These are phyloP conservation scores for Grosmannia huntii DNA, from an alignment of 2,329 filamentous ascomycete species.

Conservation along the genomic window DNA sequence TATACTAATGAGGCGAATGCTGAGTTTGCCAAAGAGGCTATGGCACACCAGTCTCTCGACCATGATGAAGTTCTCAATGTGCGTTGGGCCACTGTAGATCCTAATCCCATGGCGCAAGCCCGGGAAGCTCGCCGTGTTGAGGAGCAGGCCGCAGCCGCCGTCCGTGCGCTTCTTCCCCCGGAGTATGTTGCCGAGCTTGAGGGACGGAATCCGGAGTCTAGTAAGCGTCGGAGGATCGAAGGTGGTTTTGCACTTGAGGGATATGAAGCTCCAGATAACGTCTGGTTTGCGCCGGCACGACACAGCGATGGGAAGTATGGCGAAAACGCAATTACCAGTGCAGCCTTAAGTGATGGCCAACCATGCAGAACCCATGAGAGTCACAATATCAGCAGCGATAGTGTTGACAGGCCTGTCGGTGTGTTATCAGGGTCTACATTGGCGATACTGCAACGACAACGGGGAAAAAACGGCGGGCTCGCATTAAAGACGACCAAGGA, in stretches of 20 bases:
- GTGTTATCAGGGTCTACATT: conserved; percentile 77
- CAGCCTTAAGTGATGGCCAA: conserved; percentile 16
- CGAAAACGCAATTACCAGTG: conserved; percentile 31
- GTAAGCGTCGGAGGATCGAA: conserved; percentile 81
- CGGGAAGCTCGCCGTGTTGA: conserved; percentile 80
- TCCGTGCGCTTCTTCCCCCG: conserved; percentile 73
- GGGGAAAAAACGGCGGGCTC: conserved; percentile 31
- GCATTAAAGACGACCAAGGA: conserved; percentile 42
- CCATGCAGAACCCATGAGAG: conserved; percentile 34
- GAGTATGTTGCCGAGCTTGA: conserved; percentile 92
- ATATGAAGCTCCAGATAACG: conserved; percentile 86
- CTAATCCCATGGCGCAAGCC: conserved; percentile 89
- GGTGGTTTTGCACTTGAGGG: conserved; percentile 79
- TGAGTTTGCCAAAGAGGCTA: conserved; percentile 86
- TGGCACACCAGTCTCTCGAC: conserved; percentile 88
- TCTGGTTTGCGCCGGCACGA: conserved; percentile 71
- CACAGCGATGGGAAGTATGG: conserved; percentile 37
- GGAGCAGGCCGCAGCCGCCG: conserved; percentile 91
- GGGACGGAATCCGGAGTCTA: conserved; percentile 73
- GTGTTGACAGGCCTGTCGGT: conserved; percentile 30
- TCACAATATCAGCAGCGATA: conserved; percentile 20
- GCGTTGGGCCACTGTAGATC: conserved; percentile 91
- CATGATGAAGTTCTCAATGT: conserved; percentile 91
- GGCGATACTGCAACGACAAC: conserved; percentile 52
- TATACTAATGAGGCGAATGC: conserved; percentile 84